Evolutionary conservation across 1,284 basidiomycete species (phyloP), one percentile per base, ranked within the genome.

Genomic region (Microbotryum intermedium): DNA sequence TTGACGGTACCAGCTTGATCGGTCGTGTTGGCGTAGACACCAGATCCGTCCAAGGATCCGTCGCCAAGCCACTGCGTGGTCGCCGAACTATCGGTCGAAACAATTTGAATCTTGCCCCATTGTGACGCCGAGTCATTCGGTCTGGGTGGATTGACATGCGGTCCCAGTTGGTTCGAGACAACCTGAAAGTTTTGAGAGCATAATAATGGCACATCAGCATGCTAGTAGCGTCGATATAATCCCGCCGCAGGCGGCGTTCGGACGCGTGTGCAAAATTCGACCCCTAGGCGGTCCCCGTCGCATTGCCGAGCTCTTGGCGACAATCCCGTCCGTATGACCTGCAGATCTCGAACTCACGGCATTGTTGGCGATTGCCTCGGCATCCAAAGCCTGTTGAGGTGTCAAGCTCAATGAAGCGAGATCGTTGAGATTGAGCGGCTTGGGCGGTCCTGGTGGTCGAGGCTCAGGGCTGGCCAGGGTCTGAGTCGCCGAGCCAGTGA

Each of bases 101-200:
- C 50, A 25, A 26, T 51, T 51, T 51, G 34, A n/a, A 51, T 51
- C 50, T 25, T 51, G 50, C 50, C 50, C 20, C 30, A n/a, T 29
- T 51, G 25, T 25, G 25, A 26, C 5, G 29, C 26, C 11, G 29
- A n/a, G n/a, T 25, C 25, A 25, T 51, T 10, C 6, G 50, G 50
- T 28, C 20, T 29, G 50, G 30, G 26, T n/a, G 50, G 50, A 51
- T 10, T 30, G n/a, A 16, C 50, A 51, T 51, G 50, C n/a, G 50
- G 50, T 25, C 50, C 50, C 9, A 51, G 50, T 20, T 18, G 20
- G 29, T 25, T 28, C 30, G 50, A 51, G 21, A 51, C 50, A 30
- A 13, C 50, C 50, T 51, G 50, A n/a, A 29, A 26, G 28, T 4
- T n/a, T n/a, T n/a, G n/a, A 20, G n/a, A 29, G 23, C 25, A 20